Evolutionary conservation across 441 rosid species (phyloP), one percentile per base, ranked within the genome.

Genomic region (Francoa sonchifolia): DNA sequence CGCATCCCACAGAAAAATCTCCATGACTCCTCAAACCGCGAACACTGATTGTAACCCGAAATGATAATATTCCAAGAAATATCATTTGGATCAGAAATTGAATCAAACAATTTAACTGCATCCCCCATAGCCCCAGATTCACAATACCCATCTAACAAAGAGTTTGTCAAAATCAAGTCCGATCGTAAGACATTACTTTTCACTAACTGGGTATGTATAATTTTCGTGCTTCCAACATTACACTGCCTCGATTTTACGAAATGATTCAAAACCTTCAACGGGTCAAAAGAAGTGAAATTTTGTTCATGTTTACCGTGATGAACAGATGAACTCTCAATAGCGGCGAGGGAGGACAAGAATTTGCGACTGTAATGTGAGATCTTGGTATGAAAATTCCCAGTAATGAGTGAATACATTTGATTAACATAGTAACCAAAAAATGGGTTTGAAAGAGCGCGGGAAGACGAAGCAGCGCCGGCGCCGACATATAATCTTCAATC

Each of bases 51-150:
- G 33, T 47, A 77, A 33, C 88, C 73, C 3, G 85, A 75, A 22
- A 77, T 67, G 50, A 77, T 52, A 21, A 61, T 65, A 30, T 80
- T 84, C 80, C 88, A 84, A 19, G 85, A 76, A 44, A 76, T 36
- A 39, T 57, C 64, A 50, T 64, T 72, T 59, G 64, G 57, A n/a
- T 66, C 53, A 61, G 81, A 66, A 62, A 67, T 74, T 70, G 48
- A 31, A 39, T 69, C 92, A 37, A 85, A 85, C 76, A 85, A 1
- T 58, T 74, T 68, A 32, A 63, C 50, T 14, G 93, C 86, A 14
- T 58, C 47, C 6, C 31, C 38, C 63, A 60, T 33, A 2, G 74
- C 67, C 37, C 69, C 59, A 14, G 67, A 68, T 28, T 67, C 61
- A 14, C 68, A 49, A 44, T 71, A 85, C 62, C 73, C 48, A 0